A percentile compares a stretch with the other conserved stretches of the same genome.
Evolutionary conservation across 306 rosid species (phyloP).

Genomic region (Purshia tridentata): DNA sequence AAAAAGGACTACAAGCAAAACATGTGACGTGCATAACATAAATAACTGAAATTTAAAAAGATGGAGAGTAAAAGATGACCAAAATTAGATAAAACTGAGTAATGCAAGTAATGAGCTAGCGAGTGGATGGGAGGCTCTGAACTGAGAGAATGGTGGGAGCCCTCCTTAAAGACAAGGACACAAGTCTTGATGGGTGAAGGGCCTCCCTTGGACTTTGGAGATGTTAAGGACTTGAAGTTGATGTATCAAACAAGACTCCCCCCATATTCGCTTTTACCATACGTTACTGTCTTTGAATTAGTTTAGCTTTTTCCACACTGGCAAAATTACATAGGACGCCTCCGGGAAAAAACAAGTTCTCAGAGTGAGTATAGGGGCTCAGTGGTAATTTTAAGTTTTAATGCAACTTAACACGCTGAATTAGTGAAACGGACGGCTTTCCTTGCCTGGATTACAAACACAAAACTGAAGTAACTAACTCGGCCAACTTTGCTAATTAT

Average conservation of each 20-base stretch:
- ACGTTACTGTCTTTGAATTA: neutral
- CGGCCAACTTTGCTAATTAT: neutral
- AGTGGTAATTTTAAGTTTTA: neutral
- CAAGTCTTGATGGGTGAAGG: neutral
- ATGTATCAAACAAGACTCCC: constrained; percentile 2
- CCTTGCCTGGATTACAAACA: neutral
- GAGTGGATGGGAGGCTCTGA: neutral
- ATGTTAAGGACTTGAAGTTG: neutral
- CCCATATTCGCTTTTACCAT: neutral
- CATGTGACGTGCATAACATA: neutral
- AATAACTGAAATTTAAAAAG: neutral
- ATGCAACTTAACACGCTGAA: neutral
- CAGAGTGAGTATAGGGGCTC: neutral
- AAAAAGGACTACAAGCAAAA: neutral
- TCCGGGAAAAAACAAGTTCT: neutral
- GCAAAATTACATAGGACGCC: neutral
- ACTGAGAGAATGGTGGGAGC: neutral
- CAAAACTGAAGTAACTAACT: neutral
- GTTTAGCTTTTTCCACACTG: neutral
- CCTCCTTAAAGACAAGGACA: neutral
- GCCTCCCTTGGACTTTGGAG: constrained; percentile 1
- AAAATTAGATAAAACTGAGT: neutral
- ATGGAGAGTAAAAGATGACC: neutral
- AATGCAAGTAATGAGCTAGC: neutral
- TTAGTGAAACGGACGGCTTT: neutral